These are phyloP conservation scores for Bretschneidera sinensis DNA, from an alignment of 345 rosid genomes.

Conservation along the genomic window DNA sequence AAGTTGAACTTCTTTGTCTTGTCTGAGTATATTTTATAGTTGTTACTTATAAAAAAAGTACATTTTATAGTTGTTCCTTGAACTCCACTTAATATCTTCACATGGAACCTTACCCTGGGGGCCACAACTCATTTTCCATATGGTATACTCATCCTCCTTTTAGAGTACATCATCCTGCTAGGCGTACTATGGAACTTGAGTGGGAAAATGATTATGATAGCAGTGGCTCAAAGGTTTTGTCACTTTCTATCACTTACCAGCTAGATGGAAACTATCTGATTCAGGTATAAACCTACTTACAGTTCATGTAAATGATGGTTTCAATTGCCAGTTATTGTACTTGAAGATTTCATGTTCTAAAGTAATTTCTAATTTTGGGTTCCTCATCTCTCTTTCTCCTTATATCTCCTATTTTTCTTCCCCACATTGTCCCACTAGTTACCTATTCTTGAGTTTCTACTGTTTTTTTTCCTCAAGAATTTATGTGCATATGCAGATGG, in stretches of 20 bases:
- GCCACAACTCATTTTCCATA: constrained; percentile 36
- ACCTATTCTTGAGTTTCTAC: neutral
- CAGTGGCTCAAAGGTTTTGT: constrained; percentile 37
- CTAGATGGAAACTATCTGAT: constrained; percentile 64
- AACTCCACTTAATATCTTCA: constrained; percentile 12
- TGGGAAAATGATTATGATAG: constrained; percentile 62
- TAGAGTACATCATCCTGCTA: constrained; percentile 65
- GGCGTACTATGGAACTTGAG: constrained; percentile 55
- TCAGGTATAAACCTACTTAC: constrained; percentile 37
- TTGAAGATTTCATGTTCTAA: constrained; percentile 11
- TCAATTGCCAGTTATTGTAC: constrained; percentile 5
- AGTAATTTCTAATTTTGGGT: neutral
- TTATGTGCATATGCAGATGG: constrained; percentile 33
- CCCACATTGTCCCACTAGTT: neutral
- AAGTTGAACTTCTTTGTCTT: constrained; percentile 28
- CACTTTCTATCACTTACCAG: constrained; percentile 42
- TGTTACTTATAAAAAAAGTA: too few species aligned
- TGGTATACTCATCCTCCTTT: constrained; percentile 86
- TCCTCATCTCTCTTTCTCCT: neutral
- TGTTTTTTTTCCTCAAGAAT: constrained; percentile 10
- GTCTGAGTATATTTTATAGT: constrained; percentile 8
- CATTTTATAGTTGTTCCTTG: too few species aligned
- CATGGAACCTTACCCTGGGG: constrained; percentile 41
- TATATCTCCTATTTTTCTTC: neutral
- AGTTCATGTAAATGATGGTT: constrained; percentile 11